Base-by-base conservation (phyloP, 140 eudicot genomes). In the Ambrosia hybrid region DNA sequence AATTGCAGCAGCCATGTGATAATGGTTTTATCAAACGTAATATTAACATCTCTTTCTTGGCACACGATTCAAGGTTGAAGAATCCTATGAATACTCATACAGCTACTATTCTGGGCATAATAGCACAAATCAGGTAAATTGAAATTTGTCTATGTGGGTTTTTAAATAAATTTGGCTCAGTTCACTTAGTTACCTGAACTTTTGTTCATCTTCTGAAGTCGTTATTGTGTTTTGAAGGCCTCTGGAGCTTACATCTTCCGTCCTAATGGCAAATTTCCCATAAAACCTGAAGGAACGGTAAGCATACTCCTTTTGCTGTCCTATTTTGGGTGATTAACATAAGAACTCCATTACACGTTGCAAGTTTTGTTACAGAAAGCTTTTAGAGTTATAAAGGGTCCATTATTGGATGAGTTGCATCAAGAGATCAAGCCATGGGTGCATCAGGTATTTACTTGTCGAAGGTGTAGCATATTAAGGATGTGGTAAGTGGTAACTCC, bases 161-260 rank as follows among this genome's bases (percentile, higher is more conserved):
- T n/a, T n/a, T n/a, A 39, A 39, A 39, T 39, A 39, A 39, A 39
- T 6, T 39, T 30, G n/a, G n/a, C n/a, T n/a, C n/a, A n/a, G n/a
- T n/a, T n/a, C n/a, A n/a, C n/a, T n/a, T n/a, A n/a, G n/a, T n/a
- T n/a, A n/a, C n/a, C n/a, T n/a, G n/a, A n/a, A n/a, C n/a, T n/a
- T n/a, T n/a, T 36, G n/a, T 45, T 67, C 30, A 48, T 57, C 45
- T 58, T 74, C 76, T 79, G 55, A 81, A 66, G 9, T 73, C 51
- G 21, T 79, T 73, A 41, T 51, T 62, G 65, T 41, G 74, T 51
- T 21, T 67, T 87, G 45, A 77, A 93, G 97, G 96, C 94, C 61
- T 94, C 99, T 67, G 97, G 99, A 71, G 99, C 99, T 69, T 94
- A 94, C 81, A 81, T 94, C 72, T 94, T 94, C 86, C 99, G 96